Evolutionary conservation across 1,284 basidiomycete genomes (phyloP), one percentile per base, ranked within the genome.

Genomic region (Ceratobasidium sp.): DNA sequence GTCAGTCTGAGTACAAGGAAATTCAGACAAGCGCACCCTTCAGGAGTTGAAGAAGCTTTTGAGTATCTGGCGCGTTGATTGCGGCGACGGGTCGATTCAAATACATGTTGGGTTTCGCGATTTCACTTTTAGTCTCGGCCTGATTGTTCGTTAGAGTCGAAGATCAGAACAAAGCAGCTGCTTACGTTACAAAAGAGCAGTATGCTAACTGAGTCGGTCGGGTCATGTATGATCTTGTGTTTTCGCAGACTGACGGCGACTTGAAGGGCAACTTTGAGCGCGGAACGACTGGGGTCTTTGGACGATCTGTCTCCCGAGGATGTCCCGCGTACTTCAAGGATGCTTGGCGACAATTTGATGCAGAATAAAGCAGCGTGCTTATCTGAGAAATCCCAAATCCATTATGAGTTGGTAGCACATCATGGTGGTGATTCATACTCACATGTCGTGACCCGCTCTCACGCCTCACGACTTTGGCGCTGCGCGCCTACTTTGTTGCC

Each of bases 151-250:
- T 48, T 57, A 15, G 15, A 68, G 1, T 65, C 52, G 4, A 23
- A 20, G n/a, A 46, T 33, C 46, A 20, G 28, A 10, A 6, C 33
- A 46, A 10, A 26, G 73, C 12, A 46, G 15, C 5, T 33, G 82
- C 91, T 88, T 83, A 97, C 96, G 75, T 96, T 96, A 81, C 99
- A 98, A 86, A 94, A 99, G 23, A 99, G 86, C 81, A 99, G 83
- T 56, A 99, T 92, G 1, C 97, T 97, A 61, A 97, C 92, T 56
- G 91, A 91, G 83, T 98, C 96, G 79, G 91, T 92, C 0, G 96
- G 96, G 1, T 94, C 94, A 1, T 92, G 91, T 62, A 97, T 88
- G 44, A 97, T 93, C 85, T 98, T 98, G 82, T 90, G 91, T 86
- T 96, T 95, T 96, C 95, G 91, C 33, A 97, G 91, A 81, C 93